Conservation (phyloP, 306 rosid species). For the Astragalus membranaceus region DNA sequence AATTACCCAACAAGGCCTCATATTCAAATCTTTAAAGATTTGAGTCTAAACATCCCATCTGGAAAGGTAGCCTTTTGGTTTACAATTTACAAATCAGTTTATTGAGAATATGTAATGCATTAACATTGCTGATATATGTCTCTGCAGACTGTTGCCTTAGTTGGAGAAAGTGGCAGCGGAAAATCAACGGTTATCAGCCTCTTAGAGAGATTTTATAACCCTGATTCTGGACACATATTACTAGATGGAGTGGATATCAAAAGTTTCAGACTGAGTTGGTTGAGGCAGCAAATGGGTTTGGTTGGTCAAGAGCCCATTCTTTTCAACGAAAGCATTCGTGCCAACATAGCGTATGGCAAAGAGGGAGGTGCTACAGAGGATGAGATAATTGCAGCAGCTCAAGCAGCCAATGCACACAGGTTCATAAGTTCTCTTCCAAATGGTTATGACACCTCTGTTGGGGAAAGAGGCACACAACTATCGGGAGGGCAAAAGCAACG, state of each 20-base stretch:
- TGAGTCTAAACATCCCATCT: constrained; percentile 55
- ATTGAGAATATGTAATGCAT: not conserved
- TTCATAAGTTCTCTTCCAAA: constrained; percentile 61
- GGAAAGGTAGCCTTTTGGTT: constrained; percentile 54
- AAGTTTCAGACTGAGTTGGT: constrained; percentile 54
- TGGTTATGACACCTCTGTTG: constrained; percentile 64
- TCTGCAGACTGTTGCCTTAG: constrained; percentile 73
- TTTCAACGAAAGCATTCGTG: constrained; percentile 63
- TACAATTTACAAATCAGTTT: not conserved
- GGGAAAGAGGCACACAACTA: constrained; percentile 75
- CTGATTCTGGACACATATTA: constrained; percentile 50
- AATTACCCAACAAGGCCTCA: constrained; percentile 71
- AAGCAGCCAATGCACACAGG: constrained; percentile 61
- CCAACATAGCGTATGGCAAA: constrained; percentile 75
- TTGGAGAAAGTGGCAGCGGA: constrained; percentile 92
- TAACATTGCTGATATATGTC: not conserved
- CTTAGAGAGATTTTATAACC: constrained; percentile 71
- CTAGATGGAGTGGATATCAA: constrained; percentile 53
- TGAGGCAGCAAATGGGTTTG: constrained; percentile 79
- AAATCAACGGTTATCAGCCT: constrained; percentile 83
- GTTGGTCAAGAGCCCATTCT: constrained; percentile 87
- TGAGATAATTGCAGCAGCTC: constrained; percentile 63
- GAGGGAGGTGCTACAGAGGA: constrained; percentile 46
- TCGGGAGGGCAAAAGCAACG: constrained; percentile 94
- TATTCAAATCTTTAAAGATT: constrained; percentile 57